Percentiles rank a stretch among this genome's conserved stretches.
phyloP scores from a whole-genome alignment of 805 yeast species.

The Yarrowia sp. region DNA sequence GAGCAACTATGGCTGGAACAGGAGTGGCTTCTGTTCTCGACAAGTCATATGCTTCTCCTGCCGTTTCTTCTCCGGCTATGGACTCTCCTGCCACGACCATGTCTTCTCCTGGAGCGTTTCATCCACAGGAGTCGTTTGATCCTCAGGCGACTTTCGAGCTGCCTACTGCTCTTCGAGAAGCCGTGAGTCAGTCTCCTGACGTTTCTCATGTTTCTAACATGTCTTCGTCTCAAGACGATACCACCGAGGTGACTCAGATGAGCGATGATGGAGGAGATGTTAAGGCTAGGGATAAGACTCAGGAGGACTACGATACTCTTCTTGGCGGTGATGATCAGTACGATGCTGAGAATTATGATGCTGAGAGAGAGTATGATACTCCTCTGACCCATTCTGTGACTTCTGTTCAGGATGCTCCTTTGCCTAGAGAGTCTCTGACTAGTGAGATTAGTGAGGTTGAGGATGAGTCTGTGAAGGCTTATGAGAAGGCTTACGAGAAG shows the following conservation, averaged over 20 bases:
- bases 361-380: no score
- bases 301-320: neutral
- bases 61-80: neutral
- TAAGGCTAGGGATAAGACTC: neutral
- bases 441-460: slow-evolving; percentile 22
- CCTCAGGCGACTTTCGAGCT: slow-evolving; percentile 15
- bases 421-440: slow-evolving; percentile 11
- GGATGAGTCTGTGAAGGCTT: neutral
- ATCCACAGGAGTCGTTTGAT: slow-evolving; percentile 5
- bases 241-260: neutral
- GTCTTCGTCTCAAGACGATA: neutral
- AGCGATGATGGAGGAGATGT: neutral
- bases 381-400: slow-evolving; percentile 7
- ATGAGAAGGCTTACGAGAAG: no score
- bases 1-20: slow-evolving; percentile 9
- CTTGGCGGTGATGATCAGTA: neutral
- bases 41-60: slow-evolving; percentile 5
- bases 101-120: slow-evolving; percentile 10
- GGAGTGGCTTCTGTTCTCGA: slow-evolving; percentile 10
- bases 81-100: neutral
- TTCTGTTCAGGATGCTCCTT: neutral
- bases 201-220: slow-evolving; percentile 7
- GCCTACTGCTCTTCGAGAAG: neutral
- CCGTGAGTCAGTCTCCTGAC: neutral
- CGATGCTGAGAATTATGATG: no score